phyloP scores from a whole-genome alignment of 2,329 filamentous ascomycete species.

The Xylariaceae sp. region DNA sequence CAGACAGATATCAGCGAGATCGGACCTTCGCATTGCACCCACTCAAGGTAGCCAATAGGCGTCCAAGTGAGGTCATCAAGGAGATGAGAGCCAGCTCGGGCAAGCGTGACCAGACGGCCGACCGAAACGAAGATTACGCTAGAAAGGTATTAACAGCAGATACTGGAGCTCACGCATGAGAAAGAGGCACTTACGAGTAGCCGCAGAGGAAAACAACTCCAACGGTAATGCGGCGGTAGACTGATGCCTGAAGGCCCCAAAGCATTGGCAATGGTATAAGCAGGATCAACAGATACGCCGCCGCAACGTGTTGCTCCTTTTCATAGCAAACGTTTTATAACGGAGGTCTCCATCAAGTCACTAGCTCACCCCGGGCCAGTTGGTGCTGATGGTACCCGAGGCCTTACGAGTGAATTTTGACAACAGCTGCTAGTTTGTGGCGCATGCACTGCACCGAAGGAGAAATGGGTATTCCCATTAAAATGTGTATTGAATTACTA shows the following conservation, averaged over 20 bases:
- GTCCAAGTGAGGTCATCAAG: slow-evolving; percentile 4
- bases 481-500: no score
- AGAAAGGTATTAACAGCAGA: neutral
- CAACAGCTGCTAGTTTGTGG: no score
- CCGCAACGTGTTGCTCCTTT: no score
- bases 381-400: no score
- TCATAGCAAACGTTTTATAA: no score
- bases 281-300: slow-evolving; percentile 1
- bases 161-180: neutral
- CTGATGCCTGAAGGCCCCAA: slow-evolving; percentile 1
- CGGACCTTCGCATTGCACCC: slow-evolving; percentile 3
- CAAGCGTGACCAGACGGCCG: slow-evolving; percentile 3
- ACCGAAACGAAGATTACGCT: slow-evolving; percentile 2
- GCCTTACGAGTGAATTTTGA: no score
- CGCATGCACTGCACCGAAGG: no score
- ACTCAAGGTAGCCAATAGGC: slow-evolving; percentile 4
- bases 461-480: no score
- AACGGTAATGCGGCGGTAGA: slow-evolving; percentile 2
- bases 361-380: no score
- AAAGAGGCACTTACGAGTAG: slow-evolving; percentile 1
- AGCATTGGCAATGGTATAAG: slow-evolving; percentile 2
- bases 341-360: no score
- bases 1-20: slow-evolving; percentile 4
- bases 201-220: slow-evolving; percentile 1
- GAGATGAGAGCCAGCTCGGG: slow-evolving; percentile 1